Evolutionary conservation across 2,329 filamentous ascomycete genomes (phyloP).

Genomic region (Cyphellophora attinorum): DNA sequence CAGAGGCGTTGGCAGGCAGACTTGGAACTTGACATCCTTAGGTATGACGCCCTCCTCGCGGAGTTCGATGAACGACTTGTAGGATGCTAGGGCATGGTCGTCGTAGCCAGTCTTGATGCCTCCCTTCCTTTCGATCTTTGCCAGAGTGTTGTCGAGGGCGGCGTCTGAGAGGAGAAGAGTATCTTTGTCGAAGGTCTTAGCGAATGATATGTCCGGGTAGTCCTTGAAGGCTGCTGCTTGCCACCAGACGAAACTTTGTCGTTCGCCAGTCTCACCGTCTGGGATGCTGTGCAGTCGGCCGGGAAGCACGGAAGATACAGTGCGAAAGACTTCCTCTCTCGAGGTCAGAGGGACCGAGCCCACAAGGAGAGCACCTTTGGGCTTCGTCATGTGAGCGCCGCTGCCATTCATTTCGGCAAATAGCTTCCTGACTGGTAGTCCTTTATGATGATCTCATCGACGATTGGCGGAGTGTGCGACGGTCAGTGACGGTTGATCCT

Average conservation of each 20-base stretch:
- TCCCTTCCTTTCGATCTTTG: background rate
- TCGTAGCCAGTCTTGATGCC: slow-evolving; percentile 18
- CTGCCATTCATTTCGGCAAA: no score
- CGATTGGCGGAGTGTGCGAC: no score
- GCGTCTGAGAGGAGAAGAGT: no score
- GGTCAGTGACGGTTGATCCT: no score
- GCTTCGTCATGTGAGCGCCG: no score
- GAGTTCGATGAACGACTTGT: slow-evolving; percentile 18
- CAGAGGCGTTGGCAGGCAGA: slow-evolving; percentile 23
- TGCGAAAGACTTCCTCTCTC: slow-evolving; percentile 24
- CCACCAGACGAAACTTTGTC: slow-evolving; percentile 26
- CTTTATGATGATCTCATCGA: no score
- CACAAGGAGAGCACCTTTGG: no score
- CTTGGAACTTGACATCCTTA: slow-evolving; percentile 22
- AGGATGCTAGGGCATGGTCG: slow-evolving; percentile 20
- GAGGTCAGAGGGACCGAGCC: slow-evolving; percentile 28
- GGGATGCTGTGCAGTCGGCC: slow-evolving; percentile 28
- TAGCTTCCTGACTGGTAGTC: no score
- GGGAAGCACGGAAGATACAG: slow-evolving; percentile 21
- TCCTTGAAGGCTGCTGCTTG: slow-evolving; percentile 26
- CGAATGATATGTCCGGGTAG: slow-evolving; percentile 3
- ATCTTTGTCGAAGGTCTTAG: slow-evolving; percentile 7
- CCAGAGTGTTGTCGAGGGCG: slow-evolving; percentile 7
- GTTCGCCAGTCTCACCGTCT: slow-evolving; percentile 31
- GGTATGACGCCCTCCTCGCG: slow-evolving; percentile 18